Evolutionary conservation across 768 basidiomycete genomes (phyloP).

Genomic region (Boletus speciosus): DNA sequence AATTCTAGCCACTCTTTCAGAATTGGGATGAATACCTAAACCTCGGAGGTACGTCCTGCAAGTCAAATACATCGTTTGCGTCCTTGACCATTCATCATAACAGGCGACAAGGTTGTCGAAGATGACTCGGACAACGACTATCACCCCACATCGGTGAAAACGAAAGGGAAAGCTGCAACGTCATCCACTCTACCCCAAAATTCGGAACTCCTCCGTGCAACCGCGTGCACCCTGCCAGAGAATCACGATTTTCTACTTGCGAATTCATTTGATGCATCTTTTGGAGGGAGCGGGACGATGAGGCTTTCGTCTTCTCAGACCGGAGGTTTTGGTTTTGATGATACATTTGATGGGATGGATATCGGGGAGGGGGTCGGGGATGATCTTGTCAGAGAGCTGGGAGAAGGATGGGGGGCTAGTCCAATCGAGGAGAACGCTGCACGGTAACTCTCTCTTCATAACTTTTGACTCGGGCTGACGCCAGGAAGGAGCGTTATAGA

Average conservation of each 20-base stretch:
- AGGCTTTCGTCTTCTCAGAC: conserved; percentile 54
- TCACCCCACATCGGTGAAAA: conserved; percentile 35
- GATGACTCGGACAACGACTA: conserved; percentile 50
- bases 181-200: conserved; percentile 24
- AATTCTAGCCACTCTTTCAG: conserved; percentile 28
- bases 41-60: conserved; percentile 37
- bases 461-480: conserved; percentile 9
- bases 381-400: conserved; percentile 72
- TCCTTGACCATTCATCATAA: neutral
- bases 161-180: conserved; percentile 26
- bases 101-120: conserved; percentile 13
- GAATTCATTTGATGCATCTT: conserved; percentile 62
- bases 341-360: conserved; percentile 57
- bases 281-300: conserved; percentile 36
- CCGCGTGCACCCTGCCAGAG: conserved; percentile 66
- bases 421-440: conserved; percentile 4
- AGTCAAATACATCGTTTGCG: neutral
- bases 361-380: conserved; percentile 63
- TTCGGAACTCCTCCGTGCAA: conserved; percentile 47
- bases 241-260: conserved; percentile 65
- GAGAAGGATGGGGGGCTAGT: conserved; percentile 58
- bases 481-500: conserved; percentile 12
- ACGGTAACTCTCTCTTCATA: conserved; percentile 11
- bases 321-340: conserved; percentile 48
- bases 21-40: conserved; percentile 64